phyloP scores from a whole-genome alignment of 2,329 filamentous ascomycete genomes.

The Corniculantispora saksenae region DNA sequence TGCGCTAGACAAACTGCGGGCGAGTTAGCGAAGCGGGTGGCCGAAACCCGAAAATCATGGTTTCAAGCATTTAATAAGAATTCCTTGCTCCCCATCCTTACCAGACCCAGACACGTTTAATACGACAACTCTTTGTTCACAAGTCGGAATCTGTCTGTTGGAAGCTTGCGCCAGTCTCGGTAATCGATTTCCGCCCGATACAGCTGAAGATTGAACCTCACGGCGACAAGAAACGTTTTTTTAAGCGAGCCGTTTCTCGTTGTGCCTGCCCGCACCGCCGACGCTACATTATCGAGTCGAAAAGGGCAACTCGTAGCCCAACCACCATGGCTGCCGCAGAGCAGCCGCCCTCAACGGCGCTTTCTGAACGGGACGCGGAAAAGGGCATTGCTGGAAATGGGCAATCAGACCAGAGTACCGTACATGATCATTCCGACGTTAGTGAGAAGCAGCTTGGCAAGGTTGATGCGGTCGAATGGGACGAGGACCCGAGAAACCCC shows the following conservation, averaged over 20 bases:
- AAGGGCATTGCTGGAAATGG: not conserved
- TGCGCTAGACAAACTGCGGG: not conserved
- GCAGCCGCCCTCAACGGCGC: not conserved
- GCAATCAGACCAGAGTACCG: not conserved
- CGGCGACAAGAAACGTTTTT: not conserved
- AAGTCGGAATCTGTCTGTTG: not conserved
- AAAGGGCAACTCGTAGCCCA: too few relatives aligned
- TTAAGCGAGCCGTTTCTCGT: not conserved
- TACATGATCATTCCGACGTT: not conserved
- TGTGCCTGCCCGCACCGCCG: not conserved
- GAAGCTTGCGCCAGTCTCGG: not conserved
- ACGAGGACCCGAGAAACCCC: constrained; percentile 46
- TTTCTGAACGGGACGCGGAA: not conserved
- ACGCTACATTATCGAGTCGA: too few relatives aligned
- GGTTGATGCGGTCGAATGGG: constrained; percentile 29
- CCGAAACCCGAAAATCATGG: not conserved
- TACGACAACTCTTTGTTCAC: not conserved
- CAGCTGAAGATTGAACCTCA: not conserved
- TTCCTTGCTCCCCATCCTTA: not conserved
- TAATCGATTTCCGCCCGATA: too few relatives aligned
- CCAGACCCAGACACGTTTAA: not conserved
- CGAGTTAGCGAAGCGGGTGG: not conserved
- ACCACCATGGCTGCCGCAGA: not conserved
- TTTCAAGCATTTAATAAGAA: not conserved
- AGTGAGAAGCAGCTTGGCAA: constrained; percentile 1